A percentile compares a stretch with the other conserved stretches of the same genome.
phyloP scores from a whole-genome alignment of 805 yeast genomes.

The Sugiyamaella valdiviana region DNA sequence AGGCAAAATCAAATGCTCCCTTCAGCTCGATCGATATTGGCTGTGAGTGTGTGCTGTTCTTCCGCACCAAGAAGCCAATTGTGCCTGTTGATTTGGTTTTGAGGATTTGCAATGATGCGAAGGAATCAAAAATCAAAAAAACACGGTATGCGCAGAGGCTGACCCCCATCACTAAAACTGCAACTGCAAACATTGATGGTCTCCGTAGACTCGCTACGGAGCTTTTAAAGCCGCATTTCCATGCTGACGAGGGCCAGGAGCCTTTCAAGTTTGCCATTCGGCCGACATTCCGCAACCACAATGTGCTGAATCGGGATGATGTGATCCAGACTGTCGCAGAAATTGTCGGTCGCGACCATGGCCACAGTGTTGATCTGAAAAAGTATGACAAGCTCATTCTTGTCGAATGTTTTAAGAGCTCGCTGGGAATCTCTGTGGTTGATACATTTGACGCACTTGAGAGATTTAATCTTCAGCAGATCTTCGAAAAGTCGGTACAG shows the following conservation, averaged over 20 bases:
- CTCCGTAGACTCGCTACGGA: conserved; percentile 50
- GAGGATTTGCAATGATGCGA: conserved; percentile 55
- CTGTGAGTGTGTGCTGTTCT: conserved; percentile 57
- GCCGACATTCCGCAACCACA: conserved; percentile 72
- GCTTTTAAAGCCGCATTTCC: conserved; percentile 67
- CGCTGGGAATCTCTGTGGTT: conserved; percentile 82
- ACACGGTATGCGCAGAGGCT: conserved; percentile 69
- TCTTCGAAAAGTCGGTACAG: conserved; percentile 29
- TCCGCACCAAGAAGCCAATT: conserved; percentile 73
- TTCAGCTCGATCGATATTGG: conserved; percentile 24
- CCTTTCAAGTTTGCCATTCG: conserved; percentile 67
- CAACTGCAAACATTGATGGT: conserved; percentile 65
- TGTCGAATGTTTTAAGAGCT: conserved; percentile 83
- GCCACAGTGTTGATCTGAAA: conserved; percentile 76
- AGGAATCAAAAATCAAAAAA: conserved; percentile 42
- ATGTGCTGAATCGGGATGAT: conserved; percentile 61
- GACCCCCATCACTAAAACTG: conserved; percentile 73
- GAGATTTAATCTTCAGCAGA: conserved; percentile 76
- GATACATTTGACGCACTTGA: conserved; percentile 50
- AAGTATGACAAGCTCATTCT: conserved; percentile 69
- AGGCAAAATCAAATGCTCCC: conserved; percentile 25
- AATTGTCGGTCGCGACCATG: conserved; percentile 59
- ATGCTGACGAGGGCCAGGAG: conserved; percentile 36
- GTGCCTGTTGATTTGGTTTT: conserved; percentile 69
- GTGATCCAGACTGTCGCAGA: conserved; percentile 68